Percentiles rank a stretch among this genome's conserved stretches.
phyloP scores from a whole-genome alignment of 768 basidiomycete species.

The Boletus rufocinnamomeus region DNA sequence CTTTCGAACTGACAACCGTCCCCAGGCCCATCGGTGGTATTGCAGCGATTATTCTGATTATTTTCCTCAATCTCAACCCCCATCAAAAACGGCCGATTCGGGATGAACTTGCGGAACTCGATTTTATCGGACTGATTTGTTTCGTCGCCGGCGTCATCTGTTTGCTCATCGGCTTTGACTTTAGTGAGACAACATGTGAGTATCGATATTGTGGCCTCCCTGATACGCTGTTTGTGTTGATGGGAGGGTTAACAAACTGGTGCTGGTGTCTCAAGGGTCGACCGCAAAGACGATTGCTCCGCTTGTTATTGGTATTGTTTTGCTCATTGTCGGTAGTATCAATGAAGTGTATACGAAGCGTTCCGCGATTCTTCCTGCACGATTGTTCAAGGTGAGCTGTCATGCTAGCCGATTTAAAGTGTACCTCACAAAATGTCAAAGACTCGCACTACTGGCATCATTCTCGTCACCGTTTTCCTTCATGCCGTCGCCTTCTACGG shows the following conservation, averaged over 20 bases:
- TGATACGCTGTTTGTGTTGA: not conserved
- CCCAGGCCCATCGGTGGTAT: slow-evolving; percentile 74
- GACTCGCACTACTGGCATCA: slow-evolving; percentile 72
- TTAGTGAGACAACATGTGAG: slow-evolving; percentile 67
- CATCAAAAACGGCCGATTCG: slow-evolving; percentile 57
- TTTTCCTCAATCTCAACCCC: slow-evolving; percentile 81
- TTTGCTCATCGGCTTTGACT: slow-evolving; percentile 72
- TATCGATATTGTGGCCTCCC: slow-evolving; percentile 2
- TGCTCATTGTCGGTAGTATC: slow-evolving; percentile 52
- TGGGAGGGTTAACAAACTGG: not conserved
- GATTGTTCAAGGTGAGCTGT: slow-evolving; percentile 62
- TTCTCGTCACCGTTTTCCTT: slow-evolving; percentile 59
- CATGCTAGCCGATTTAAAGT: not conserved
- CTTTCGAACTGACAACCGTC: not conserved
- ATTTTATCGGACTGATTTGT: slow-evolving; percentile 66
- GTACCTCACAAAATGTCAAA: slow-evolving; percentile 22
- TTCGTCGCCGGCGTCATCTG: slow-evolving; percentile 67
- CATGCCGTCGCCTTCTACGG: slow-evolving; percentile 67
- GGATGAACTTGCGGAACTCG: slow-evolving; percentile 65
- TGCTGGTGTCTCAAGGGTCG: slow-evolving; percentile 46
- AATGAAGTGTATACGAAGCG: slow-evolving; percentile 65
- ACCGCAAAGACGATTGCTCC: slow-evolving; percentile 60
- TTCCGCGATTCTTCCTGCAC: slow-evolving; percentile 72
- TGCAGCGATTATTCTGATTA: slow-evolving; percentile 61
- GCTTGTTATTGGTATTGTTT: slow-evolving; percentile 55